Evolutionary conservation across 768 basidiomycete species (phyloP), one percentile per base, ranked within the genome.

Genomic region (Tulasnella sp.): DNA sequence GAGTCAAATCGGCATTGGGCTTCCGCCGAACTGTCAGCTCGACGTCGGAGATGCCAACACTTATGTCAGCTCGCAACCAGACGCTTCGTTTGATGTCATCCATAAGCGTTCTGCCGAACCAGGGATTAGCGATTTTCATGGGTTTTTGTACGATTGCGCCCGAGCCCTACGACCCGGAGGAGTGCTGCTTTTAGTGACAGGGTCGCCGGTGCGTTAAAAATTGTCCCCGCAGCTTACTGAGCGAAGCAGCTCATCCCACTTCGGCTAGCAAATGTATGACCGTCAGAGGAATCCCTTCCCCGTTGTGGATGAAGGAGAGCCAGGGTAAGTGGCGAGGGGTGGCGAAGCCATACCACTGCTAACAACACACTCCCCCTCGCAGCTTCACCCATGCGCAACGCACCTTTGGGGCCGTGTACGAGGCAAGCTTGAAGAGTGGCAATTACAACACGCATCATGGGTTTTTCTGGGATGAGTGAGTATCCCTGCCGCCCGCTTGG

Each of bases 91-190:
- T 42, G 78, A 81, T 42, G 62, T 81, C 19, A 80, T 81, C 7
- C 81, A 81, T 42, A 76, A 56, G 24, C 79, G 81, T 27, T 56
- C 77, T 48, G 76, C 76, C 21, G 58, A 77, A 24, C 77, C 62
- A 14, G 81, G 79, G 12, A 80, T 81, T 24, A 21, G 21, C 48
- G 58, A 71, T 36, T 62, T 80, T 27, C 34, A 79, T 52, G 44
- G 71, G 10, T 81, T 81, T 71, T 38, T 81, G n/a, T 80, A 80
- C 42, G 80, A 81, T 12, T 42, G 75, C n/a, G 80, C 79, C 7
- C 40, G 77, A 46, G 52, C 80, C 19, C 44, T 81, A 9, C 71
- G 80, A 21, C 81, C 81, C 8, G 79, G 79, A 2, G 81, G 81
- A n/a, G 77, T 81, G 14, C 27, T 81, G 14, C 46, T 81, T 34